Conservation (phyloP, 345 rosid species). For the Sapria himalayana region DNA sequence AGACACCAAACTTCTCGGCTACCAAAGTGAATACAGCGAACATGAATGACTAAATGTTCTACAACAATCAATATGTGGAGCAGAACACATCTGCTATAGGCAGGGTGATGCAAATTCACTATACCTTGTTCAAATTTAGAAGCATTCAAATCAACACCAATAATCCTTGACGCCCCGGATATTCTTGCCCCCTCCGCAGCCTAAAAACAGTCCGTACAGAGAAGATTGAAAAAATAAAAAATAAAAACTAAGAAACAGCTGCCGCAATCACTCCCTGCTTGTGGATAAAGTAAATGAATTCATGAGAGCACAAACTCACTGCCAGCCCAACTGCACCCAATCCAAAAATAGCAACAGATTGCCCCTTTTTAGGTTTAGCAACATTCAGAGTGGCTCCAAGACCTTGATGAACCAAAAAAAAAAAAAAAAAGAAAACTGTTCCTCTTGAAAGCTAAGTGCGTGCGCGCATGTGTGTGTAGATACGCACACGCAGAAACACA, state of each 20-base stretch:
- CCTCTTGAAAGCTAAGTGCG: no score
- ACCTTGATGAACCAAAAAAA: conserved; percentile 12
- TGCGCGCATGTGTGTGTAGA: no score
- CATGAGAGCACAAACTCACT: conserved; percentile 12
- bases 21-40: conserved; percentile 9
- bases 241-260: background rate
- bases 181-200: conserved; percentile 82
- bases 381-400: conserved; percentile 63
- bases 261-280: background rate
- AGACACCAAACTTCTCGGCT: conserved; percentile 50
- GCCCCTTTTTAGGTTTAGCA: conserved; percentile 52
- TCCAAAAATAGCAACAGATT: conserved; percentile 43
- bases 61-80: background rate
- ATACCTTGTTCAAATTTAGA: conserved; percentile 28
- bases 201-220: no score
- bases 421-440: background rate
- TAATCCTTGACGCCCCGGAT: conserved; percentile 41
- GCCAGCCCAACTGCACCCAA: conserved; percentile 70
- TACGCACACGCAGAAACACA: no score
- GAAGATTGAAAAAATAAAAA: no score
- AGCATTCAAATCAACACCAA: conserved; percentile 63
- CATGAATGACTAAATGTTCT: background rate
- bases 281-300: background rate
- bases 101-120: background rate
- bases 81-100: background rate